Base-by-base conservation (phyloP, 768 basidiomycete species). In the Termitomyces sp. region DNA sequence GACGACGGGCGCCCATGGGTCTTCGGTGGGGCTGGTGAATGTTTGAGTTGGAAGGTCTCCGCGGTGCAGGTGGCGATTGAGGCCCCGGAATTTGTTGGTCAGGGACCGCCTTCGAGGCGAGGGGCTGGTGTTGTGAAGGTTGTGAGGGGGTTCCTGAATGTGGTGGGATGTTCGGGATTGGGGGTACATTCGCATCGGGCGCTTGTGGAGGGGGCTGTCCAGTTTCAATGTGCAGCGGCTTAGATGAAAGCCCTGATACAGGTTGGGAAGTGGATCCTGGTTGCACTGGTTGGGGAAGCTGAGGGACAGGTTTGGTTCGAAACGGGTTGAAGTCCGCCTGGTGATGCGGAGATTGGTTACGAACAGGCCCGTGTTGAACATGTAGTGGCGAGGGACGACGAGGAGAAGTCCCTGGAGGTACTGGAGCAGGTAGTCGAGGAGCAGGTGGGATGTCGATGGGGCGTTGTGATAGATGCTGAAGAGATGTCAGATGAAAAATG, bases 401-500 rank as follows among this genome's bases (percentile, higher is more conserved):
- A 37, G 56, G 36, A 31, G 36, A 20, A 56, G 31, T 17, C 3
- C 48, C 36, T 38, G 64, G 68, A 6, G 68, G 66, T 29, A 59
- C 40, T 6, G 67, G 68, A 3, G 67, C 49, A 34, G 62, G 65
- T 42, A 46, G 15, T 14, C 8, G 64, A 43, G 68, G 68, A 52
- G 62, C 34, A 25, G 68, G 68, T 15, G 68, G 68, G 37, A 69
- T 56, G 10, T 36, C 43, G 5, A 48, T 31, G 7, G 36, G 60
- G n/a, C 25, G 63, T 42, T 45, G 48, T 6, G 50, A 38, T 54
- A 38, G 61, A 20, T 32, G 32, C 59, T 64, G 36, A 9, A 45
- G 40, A 42, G 29, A 46, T 6, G 42, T 55, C 6, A 57, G n/a
- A 34, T 40, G 29, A 15, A 54, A 14, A 14, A 17, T 14, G 5